A percentile compares a stretch with the other conserved stretches of the same genome.
These are phyloP conservation scores for Aspergillus tanneri DNA, from an alignment of 2,329 filamentous ascomycete genomes.

Conservation along the genomic window DNA sequence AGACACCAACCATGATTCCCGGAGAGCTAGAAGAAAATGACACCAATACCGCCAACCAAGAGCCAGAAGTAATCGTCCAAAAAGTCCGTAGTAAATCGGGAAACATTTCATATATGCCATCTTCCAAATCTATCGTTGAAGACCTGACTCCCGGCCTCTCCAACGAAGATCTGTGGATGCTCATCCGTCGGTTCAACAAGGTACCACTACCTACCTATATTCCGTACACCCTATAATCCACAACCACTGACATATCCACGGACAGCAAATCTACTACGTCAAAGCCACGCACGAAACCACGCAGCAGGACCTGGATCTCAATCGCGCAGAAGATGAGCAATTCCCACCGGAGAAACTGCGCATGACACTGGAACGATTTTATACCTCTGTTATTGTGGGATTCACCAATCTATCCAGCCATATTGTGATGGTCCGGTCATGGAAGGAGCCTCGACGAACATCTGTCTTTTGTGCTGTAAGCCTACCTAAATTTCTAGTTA, in stretches of 20 bases:
- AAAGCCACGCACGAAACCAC: slow-evolving; percentile 61
- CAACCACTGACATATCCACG: neutral
- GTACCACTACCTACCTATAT: slow-evolving; percentile 35
- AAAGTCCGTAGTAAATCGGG: no score
- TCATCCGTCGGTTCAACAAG: slow-evolving; percentile 73
- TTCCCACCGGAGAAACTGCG: slow-evolving; percentile 82
- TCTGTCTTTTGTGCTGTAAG: slow-evolving; percentile 60
- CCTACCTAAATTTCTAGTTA: neutral
- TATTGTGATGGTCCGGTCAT: slow-evolving; percentile 71
- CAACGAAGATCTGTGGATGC: slow-evolving; percentile 72
- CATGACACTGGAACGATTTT: slow-evolving; percentile 73
- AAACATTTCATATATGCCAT: no score
- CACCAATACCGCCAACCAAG: no score
- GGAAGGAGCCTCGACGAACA: slow-evolving; percentile 71
- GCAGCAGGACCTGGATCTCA: slow-evolving; percentile 71
- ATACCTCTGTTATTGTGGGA: slow-evolving; percentile 73
- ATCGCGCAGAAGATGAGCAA: slow-evolving; percentile 76
- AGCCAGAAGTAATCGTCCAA: no score
- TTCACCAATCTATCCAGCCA: slow-evolving; percentile 69
- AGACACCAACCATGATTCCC: no score
- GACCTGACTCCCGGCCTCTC: slow-evolving; percentile 64
- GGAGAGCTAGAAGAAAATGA: no score
- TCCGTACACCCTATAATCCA: neutral
- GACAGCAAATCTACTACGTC: slow-evolving; percentile 66
- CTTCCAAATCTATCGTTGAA: no score